A percentile compares a stretch with the other conserved stretches of the same genome.
Conservation (phyloP, 2,329 filamentous ascomycete genomes). For the Beauveria varroae region DNA sequence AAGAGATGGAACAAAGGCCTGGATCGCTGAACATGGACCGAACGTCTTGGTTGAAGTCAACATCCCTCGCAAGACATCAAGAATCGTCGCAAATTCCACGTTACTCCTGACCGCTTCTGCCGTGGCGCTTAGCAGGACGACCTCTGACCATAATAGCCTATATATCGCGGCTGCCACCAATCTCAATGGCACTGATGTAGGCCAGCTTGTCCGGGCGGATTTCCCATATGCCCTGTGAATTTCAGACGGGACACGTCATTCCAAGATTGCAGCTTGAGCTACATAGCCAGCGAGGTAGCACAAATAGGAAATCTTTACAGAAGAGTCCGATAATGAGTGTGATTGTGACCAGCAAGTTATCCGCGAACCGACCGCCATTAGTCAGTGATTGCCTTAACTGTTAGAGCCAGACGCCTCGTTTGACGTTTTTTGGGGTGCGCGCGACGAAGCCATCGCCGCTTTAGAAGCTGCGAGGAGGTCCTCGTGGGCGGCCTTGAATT, state of each 20-base stretch:
- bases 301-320: no score
- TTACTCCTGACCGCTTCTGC: not conserved
- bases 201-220: no score
- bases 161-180: no score
- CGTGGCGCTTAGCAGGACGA: not conserved
- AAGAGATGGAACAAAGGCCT: not conserved
- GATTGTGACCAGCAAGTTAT: not conserved
- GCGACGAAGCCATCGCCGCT: constrained; percentile 6
- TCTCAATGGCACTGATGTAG: no score
- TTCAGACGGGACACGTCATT: no score
- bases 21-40: not conserved
- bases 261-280: no score
- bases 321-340: no score
- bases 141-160: no score
- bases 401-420: not conserved
- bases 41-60: not conserved
- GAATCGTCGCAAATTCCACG: not conserved
- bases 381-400: not conserved
- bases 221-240: no score
- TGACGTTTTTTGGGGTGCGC: not conserved
- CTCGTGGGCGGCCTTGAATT: not conserved
- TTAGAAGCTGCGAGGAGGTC: constrained; percentile 9
- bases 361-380: not conserved
- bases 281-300: no score
- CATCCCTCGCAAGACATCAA: not conserved